phyloP scores from a whole-genome alignment of 1,284 basidiomycete species.

The Ustilago loliicola region DNA sequence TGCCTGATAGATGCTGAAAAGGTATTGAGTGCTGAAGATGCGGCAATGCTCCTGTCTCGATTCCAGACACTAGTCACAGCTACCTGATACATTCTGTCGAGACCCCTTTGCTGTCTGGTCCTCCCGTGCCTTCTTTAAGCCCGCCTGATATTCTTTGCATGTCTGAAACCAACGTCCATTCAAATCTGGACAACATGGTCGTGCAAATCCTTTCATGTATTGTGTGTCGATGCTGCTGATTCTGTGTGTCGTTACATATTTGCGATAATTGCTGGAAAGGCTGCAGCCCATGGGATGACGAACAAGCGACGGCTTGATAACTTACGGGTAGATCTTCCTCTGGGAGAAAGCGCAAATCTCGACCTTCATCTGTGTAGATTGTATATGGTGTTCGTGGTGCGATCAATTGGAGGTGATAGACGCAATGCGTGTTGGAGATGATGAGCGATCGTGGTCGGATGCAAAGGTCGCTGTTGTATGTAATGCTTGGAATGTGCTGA shows the following conservation, averaged over 20 bases:
- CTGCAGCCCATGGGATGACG: slow-evolving; percentile 22
- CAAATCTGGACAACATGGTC: not conserved
- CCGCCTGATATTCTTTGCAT: not conserved
- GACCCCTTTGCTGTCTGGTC: not conserved
- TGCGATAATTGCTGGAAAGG: not conserved
- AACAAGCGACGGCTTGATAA: slow-evolving; percentile 21
- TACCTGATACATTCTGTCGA: too few relatives aligned
- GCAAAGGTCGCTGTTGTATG: not conserved
- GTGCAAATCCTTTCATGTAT: not conserved
- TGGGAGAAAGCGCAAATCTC: slow-evolving; percentile 70
- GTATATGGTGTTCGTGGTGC: slow-evolving; percentile 7
- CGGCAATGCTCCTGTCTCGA: not conserved
- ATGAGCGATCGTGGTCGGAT: slow-evolving; percentile 33
- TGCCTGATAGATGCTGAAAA: not conserved
- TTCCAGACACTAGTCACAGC: too few relatives aligned
- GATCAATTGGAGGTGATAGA: slow-evolving; percentile 7
- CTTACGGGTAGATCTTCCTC: slow-evolving; percentile 70
- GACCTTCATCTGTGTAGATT: slow-evolving; percentile 69
- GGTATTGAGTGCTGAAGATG: not conserved
- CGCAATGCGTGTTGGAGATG: slow-evolving; percentile 6
- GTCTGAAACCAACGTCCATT: not conserved
- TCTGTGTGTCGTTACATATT: slow-evolving; percentile 4
- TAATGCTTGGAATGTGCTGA: slow-evolving; percentile 16
- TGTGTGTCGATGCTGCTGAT: slow-evolving; percentile 3
- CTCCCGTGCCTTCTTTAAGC: not conserved